These are phyloP conservation scores for Breynia disticha DNA, from an alignment of 441 rosid species.

Conservation along the genomic window DNA sequence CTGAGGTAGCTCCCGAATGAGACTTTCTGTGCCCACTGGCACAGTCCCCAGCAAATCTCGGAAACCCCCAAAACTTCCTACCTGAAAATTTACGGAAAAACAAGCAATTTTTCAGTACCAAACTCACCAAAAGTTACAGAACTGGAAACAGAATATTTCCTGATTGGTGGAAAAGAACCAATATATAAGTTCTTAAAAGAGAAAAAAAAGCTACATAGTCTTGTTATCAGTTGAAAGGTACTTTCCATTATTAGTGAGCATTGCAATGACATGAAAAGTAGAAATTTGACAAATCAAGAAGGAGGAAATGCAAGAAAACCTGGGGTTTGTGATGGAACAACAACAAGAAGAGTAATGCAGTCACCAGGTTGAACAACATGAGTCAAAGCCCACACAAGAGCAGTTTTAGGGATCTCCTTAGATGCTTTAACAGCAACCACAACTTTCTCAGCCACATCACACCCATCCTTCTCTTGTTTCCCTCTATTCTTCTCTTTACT, in stretches of 20 bases:
- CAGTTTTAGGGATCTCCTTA: slow-evolving; percentile 88
- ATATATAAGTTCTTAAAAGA: no score
- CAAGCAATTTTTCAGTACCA: no score
- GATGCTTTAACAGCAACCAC: slow-evolving; percentile 96
- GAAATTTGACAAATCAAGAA: background rate
- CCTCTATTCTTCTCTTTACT: slow-evolving; percentile 47
- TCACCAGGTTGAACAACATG: slow-evolving; percentile 97
- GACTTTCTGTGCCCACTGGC: slow-evolving; percentile 55
- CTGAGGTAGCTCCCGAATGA: slow-evolving; percentile 50
- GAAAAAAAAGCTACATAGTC: no score
- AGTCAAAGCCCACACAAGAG: slow-evolving; percentile 94
- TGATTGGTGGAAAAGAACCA: no score
- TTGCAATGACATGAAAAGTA: no score
- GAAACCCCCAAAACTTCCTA: slow-evolving; percentile 78
- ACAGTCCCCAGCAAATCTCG: slow-evolving; percentile 84
- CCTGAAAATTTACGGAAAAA: slow-evolving; percentile 32
- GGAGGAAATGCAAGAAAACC: slow-evolving; percentile 26
- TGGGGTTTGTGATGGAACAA: slow-evolving; percentile 67
- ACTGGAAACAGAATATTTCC: no score
- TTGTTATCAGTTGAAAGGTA: no score
- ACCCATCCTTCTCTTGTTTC: slow-evolving; percentile 40
- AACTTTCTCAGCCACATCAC: slow-evolving; percentile 65
- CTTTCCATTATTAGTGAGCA: no score
- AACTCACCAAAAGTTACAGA: no score
- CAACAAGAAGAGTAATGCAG: slow-evolving; percentile 85